Base-by-base conservation (phyloP, 2,329 filamentous ascomycete genomes). In the Helminthosporium solani region DNA sequence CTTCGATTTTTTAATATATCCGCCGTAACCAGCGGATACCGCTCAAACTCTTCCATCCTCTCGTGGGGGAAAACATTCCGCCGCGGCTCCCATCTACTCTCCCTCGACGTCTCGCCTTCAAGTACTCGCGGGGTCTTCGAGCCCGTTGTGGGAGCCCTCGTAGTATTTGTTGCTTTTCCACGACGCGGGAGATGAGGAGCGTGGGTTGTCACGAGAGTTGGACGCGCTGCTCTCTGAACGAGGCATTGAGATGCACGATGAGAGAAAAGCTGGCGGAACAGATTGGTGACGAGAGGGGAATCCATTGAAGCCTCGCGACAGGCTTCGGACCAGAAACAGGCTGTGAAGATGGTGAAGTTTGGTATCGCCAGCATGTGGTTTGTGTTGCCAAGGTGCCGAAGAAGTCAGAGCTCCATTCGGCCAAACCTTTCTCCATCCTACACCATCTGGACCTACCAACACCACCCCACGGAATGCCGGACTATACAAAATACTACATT, bases 21-120 rank as follows among this genome's bases (percentile, higher is more conserved):
- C n/a, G 90, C 82, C 7, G 90, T 95, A 39, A 99, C 87, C 66
- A 86, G 83, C 0, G 94, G 91, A 64, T 89, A 96, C 61, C 82
- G 79, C 50, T 83, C 80, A 68, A 91, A 91, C 70, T 97, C 91
- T 37, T 88, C 83, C 2, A 80, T 78, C 70, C 89, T 85, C 65
- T 99, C 89, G 45, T 80, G 76, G 0, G 88, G 84, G 48, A 94
- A 84, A 16, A 89, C 73, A 52, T 88, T 82, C 21, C 81, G 86
- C 49, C 92, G 79, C 68, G 95, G 91, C 72, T 92, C 88, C 94
- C 94, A 97, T 60, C 84, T 78, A 71, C 82, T 87, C 65, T 88
- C 87, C 57, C 79, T 80, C 39, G 61, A 71, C 25, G 63, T 76
- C 46, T 67, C 65, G 3, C 62, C 63, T 25, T 62, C 59, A 34